Base-by-base conservation (phyloP, 2,329 filamentous ascomycete species). In the Raffaelea deltoideospora region DNA sequence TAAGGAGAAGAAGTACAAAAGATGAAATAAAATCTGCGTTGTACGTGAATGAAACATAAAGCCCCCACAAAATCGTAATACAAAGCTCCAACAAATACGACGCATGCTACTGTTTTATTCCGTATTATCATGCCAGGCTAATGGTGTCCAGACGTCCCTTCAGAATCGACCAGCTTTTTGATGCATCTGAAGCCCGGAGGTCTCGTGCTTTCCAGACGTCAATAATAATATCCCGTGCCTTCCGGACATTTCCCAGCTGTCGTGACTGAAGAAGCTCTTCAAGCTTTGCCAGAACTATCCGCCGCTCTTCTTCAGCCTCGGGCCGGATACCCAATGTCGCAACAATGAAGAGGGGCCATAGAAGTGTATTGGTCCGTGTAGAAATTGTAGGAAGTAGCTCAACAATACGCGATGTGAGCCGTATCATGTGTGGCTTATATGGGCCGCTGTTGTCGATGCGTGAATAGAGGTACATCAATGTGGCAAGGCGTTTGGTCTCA, bases 121-220 rank as follows among this genome's bases (percentile, higher is more conserved):
- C n/a, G n/a, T n/a, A 3, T 13, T 7, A 5, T 30, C 28, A 50
- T 29, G 48, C 48, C n/a, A 50, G 37, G 37, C 48, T 49, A 13
- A 50, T 46, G 27, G 43, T 41, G 22, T 43, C 42, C 15, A 47
- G 40, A 31, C 38, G 42, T 7, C 35, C 40, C 10, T 24, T 11
- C 3, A 44, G 28, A 10, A 42, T 42, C 5, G 37, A 31, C 40
- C 43, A 42, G 8, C 43, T 28, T 10, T 30, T 31, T 5, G 21
- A 4, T 5, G 43, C 31, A 18, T 40, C 32, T 6, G 35, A 3
- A 9, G 14, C 4, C 17, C 29, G 38, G 9, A 53, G 30, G 26
- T 55, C 52, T 14, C 51, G 43, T 10, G 47, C 41, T 32, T 47
- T 53, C 51, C 53, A 55, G 0, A 54, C 49, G 14, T 47, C 43